phyloP scores from a whole-genome alignment of 2,329 filamentous ascomycete genomes.

The Colletotrichum sp. region DNA sequence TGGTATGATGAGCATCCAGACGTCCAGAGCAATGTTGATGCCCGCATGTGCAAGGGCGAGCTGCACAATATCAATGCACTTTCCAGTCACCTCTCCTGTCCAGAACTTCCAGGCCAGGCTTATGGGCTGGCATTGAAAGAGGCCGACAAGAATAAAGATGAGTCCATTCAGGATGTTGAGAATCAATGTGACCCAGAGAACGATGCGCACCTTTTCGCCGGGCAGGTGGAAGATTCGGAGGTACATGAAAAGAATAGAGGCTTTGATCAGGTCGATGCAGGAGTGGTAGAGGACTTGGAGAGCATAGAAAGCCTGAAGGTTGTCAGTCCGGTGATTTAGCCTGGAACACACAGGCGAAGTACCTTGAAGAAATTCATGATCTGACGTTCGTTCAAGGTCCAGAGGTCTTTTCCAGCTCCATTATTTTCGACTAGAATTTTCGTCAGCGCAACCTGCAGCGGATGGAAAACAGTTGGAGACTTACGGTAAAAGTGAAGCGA shows the following conservation, averaged over 20 bases:
- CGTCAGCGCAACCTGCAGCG: background rate
- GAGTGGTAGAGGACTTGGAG: background rate
- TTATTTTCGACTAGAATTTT: background rate
- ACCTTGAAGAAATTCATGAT: constrained; percentile 7
- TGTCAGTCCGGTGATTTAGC: background rate
- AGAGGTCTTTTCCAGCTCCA: constrained; percentile 9
- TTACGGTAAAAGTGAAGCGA: background rate
- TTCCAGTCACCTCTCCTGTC: background rate
- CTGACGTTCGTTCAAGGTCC: background rate
- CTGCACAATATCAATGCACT: background rate
- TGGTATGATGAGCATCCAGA: constrained; percentile 8
- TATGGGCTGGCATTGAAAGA: constrained; percentile 4
- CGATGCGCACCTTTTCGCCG: constrained; percentile 5
- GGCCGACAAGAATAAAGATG: background rate
- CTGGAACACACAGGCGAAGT: background rate
- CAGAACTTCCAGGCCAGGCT: constrained; percentile 1
- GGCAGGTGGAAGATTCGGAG: constrained; percentile 13
- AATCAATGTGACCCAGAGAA: background rate
- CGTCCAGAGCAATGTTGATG: constrained; percentile 4
- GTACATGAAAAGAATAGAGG: constrained; percentile 15
- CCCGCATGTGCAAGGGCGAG: background rate
- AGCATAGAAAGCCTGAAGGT: background rate
- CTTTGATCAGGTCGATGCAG: constrained; percentile 13
- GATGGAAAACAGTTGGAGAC: background rate
- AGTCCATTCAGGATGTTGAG: background rate